Conservation (phyloP, 306 rosid species). For the Inga laurina region DNA sequence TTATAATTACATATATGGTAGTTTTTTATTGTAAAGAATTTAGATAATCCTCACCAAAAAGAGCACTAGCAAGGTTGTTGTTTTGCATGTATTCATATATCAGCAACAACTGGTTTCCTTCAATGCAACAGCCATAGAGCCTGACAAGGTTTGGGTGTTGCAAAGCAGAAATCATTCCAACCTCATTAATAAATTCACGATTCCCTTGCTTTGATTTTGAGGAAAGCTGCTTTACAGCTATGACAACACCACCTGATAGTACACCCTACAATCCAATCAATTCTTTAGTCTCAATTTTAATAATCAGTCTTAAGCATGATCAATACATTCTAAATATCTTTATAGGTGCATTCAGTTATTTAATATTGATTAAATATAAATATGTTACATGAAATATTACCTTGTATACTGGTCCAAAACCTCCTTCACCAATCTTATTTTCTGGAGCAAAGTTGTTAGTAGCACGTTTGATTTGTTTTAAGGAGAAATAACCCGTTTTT, state of each 20-base stretch:
- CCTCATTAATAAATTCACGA: constrained; percentile 69
- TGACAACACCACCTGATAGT: background rate
- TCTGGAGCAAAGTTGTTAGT: constrained; percentile 50
- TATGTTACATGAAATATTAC: background rate
- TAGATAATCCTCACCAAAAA: background rate
- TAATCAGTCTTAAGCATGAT: too few relatives aligned
- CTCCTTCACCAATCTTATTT: constrained; percentile 48
- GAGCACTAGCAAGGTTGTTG: background rate
- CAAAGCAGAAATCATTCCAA: background rate
- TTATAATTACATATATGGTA: too few relatives aligned
- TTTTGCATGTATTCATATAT: background rate
- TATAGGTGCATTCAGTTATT: too few relatives aligned
- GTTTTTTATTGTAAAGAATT: too few relatives aligned
- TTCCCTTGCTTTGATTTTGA: constrained; percentile 59
- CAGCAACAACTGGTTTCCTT: background rate
- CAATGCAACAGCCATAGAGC: background rate
- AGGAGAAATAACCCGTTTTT: constrained; percentile 57
- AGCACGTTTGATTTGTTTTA: constrained; percentile 62
- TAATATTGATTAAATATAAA: too few relatives aligned
- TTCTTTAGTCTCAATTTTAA: background rate
- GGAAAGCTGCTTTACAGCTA: background rate
- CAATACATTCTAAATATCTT: background rate
- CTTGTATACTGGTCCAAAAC: background rate
- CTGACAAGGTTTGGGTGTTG: background rate
- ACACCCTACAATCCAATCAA: background rate